These are phyloP conservation scores for Podospora didyma DNA, from an alignment of 495 filamentous ascomycete genomes.

Conservation along the genomic window DNA sequence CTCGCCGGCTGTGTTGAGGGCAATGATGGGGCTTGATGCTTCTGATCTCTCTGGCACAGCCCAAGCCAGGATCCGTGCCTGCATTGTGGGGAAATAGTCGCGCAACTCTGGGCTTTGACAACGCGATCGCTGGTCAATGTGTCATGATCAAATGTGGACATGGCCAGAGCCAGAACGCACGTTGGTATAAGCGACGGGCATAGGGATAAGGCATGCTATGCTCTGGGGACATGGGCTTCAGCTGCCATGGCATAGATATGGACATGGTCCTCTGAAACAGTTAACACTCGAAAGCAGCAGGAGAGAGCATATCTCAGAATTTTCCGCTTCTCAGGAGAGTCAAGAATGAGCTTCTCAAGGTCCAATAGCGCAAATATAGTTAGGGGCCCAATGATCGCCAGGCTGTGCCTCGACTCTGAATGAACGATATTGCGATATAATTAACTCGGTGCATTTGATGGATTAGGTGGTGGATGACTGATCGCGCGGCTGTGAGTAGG, in stretches of 20 bases:
- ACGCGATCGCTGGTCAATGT: constrained; percentile 7
- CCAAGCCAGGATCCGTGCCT: not conserved
- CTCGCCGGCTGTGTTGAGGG: constrained; percentile 2
- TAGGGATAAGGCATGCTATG: too few relatives aligned
- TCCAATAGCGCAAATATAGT: too few relatives aligned
- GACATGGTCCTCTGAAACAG: too few relatives aligned
- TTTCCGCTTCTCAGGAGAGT: too few relatives aligned
- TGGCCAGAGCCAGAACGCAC: not conserved
- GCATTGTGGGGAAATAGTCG: constrained; percentile 5
- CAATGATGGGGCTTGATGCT: constrained; percentile 16
- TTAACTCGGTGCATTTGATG: not conserved
- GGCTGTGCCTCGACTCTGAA: not conserved
- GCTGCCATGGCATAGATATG: too few relatives aligned
- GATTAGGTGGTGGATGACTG: not conserved
- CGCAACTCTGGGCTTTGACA: not conserved
- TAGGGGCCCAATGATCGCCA: not conserved
- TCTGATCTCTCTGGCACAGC: constrained; percentile 6
- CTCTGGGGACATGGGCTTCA: too few relatives aligned
- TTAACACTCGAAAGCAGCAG: too few relatives aligned
- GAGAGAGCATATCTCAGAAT: too few relatives aligned
- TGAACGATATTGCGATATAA: not conserved
- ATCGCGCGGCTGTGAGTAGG: not conserved
- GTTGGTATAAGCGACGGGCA: too few relatives aligned
- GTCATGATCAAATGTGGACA: constrained; percentile 3
- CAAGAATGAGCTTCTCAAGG: too few relatives aligned